These are phyloP conservation scores for Pythium guiyangense DNA, from an alignment of 352 stramenopile genomes.

Conservation along the genomic window DNA sequence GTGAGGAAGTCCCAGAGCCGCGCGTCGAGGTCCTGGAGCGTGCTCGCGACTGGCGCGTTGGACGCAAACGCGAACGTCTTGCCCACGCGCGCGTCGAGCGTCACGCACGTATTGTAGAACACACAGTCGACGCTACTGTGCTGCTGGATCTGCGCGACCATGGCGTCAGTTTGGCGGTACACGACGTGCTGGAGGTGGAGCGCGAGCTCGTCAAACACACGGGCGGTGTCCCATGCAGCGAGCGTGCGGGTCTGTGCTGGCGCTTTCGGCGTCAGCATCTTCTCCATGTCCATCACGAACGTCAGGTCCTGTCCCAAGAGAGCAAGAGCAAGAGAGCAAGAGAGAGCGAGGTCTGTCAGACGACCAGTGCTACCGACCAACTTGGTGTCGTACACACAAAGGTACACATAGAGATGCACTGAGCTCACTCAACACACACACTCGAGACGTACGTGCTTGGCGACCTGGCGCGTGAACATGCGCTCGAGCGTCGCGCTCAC, in stretches of 20 bases:
- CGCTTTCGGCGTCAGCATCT: background rate
- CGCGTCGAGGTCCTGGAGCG: too few species aligned
- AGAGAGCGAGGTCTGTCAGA: too few species aligned
- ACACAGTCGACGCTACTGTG: background rate
- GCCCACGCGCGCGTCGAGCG: conserved; percentile 2
- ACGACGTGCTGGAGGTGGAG: conserved; percentile 4
- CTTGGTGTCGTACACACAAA: background rate
- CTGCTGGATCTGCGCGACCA: background rate
- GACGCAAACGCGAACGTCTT: too few species aligned
- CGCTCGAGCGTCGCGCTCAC: conserved; percentile 6
- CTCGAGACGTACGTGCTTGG: conserved; percentile 7
- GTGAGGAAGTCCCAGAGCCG: too few species aligned
- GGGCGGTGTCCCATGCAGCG: background rate
- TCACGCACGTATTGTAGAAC: conserved; percentile 4
- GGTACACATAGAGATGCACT: background rate
- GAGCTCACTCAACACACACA: too few species aligned
- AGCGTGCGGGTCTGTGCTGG: background rate
- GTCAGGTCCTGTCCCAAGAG: conserved; percentile 5
- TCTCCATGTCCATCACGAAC: conserved; percentile 5
- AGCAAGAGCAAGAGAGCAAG: background rate
- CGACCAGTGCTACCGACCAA: too few species aligned
- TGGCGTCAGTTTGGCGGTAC: background rate
- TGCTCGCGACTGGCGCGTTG: too few species aligned
- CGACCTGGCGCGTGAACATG: conserved; percentile 7
- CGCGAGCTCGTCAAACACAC: background rate